These are phyloP conservation scores for Lachancea thermotolerans DNA, from an alignment of 805 yeast species.

Conservation along the genomic window DNA sequence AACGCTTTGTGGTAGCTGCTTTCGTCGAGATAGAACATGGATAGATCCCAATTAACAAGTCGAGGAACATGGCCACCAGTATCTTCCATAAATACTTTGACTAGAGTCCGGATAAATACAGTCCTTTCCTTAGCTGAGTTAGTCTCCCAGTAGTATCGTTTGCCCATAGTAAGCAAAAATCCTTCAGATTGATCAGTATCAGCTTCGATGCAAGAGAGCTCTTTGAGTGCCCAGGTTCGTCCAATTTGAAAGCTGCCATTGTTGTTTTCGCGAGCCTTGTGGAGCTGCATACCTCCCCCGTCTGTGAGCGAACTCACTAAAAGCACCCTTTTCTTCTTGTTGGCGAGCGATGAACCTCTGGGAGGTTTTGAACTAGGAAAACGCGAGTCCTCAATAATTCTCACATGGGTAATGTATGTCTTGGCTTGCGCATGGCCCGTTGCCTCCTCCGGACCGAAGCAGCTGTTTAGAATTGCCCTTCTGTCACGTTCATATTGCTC, in stretches of 20 bases:
- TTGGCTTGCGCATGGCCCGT: slow-evolving; percentile 32
- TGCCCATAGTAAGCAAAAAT: slow-evolving; percentile 54
- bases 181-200: slow-evolving; percentile 51
- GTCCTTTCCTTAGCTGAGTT: slow-evolving; percentile 49
- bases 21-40: slow-evolving; percentile 35
- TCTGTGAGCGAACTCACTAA: slow-evolving; percentile 45
- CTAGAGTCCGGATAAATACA: slow-evolving; percentile 47
- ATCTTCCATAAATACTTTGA: slow-evolving; percentile 48
- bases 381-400: slow-evolving; percentile 66
- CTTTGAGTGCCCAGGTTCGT: slow-evolving; percentile 82
- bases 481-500: slow-evolving; percentile 54
- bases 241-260: slow-evolving; percentile 82
- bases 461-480: slow-evolving; percentile 39
- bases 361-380: slow-evolving; percentile 70
- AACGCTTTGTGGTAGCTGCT: slow-evolving; percentile 32
- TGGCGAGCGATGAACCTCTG: slow-evolving; percentile 36
- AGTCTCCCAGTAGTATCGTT: slow-evolving; percentile 80
- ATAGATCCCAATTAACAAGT: slow-evolving; percentile 45
- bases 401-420: slow-evolving; percentile 68
- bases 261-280: slow-evolving; percentile 76
- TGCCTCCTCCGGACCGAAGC: slow-evolving; percentile 42
- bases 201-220: slow-evolving; percentile 50
- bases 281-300: slow-evolving; percentile 63
- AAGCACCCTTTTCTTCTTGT: slow-evolving; percentile 56
- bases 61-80: slow-evolving; percentile 51